These are phyloP conservation scores for Moesziomyces antarcticus DNA, from an alignment of 1,284 basidiomycete species.

Conservation along the genomic window DNA sequence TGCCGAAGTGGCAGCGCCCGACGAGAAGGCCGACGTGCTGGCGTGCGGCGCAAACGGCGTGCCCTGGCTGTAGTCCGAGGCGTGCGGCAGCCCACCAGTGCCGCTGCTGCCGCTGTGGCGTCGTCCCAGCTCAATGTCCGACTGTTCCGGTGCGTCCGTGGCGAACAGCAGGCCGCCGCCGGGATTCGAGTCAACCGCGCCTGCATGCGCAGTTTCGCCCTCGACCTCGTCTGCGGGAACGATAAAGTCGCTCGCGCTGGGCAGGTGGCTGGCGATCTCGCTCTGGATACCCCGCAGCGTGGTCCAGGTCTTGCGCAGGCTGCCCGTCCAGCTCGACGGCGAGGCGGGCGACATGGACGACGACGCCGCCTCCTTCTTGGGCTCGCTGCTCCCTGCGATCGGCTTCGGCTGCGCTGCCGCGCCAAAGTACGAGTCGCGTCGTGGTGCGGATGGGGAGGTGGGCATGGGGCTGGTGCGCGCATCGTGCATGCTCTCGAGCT, in stretches of 20 bases:
- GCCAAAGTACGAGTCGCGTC: slow-evolving; percentile 38
- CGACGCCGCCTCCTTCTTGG: slow-evolving; percentile 7
- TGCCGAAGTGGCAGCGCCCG: slow-evolving; percentile 26
- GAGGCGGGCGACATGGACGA: slow-evolving; percentile 23
- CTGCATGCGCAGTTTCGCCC: slow-evolving; percentile 2
- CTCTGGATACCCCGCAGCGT: slow-evolving; percentile 45
- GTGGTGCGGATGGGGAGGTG: slow-evolving; percentile 8
- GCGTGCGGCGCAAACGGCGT: slow-evolving; percentile 29
- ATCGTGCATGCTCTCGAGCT: slow-evolving; percentile 55
- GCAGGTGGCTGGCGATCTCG: slow-evolving; percentile 49
- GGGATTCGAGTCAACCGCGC: slow-evolving; percentile 20
- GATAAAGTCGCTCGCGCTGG: slow-evolving; percentile 51
- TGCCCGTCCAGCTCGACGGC: slow-evolving; percentile 49
- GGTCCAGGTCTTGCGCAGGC: slow-evolving; percentile 52
- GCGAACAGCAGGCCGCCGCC: slow-evolving; percentile 43
- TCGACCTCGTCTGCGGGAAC: slow-evolving; percentile 38
- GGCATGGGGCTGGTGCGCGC: slow-evolving; percentile 48
- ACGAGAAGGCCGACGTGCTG: slow-evolving; percentile 19
- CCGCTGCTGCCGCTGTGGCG: slow-evolving; percentile 8
- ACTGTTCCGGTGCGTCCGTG: slow-evolving; percentile 7
- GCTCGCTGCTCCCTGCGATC: slow-evolving; percentile 9
- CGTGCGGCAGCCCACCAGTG: slow-evolving; percentile 18
- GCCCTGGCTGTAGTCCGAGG: slow-evolving; percentile 43
- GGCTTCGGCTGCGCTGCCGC: slow-evolving; percentile 28
- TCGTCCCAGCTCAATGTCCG: slow-evolving; percentile 1